phyloP scores from a whole-genome alignment of 169 alveolate genomes.

The Plasmodium cynomolgi region DNA sequence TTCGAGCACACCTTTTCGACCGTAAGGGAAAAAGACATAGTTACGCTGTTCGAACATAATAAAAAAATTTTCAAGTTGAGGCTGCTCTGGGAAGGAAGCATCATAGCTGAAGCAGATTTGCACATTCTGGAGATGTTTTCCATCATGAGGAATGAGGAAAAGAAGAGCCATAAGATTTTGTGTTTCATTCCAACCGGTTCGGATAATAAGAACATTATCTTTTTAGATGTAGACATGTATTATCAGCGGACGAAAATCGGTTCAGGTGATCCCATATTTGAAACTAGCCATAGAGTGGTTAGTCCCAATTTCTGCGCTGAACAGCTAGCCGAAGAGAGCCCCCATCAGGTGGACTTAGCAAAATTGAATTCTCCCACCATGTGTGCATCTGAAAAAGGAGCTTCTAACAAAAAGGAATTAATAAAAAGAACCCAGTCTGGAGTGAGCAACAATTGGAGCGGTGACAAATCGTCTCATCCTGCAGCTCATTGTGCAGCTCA shows the following conservation, averaged over 20 bases:
- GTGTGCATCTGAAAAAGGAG: background rate
- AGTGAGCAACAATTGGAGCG: background rate
- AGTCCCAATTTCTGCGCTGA: background rate
- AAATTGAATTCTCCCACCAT: background rate
- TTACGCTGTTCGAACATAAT: conserved; percentile 48
- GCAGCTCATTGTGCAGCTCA: no score
- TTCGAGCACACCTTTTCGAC: conserved; percentile 64
- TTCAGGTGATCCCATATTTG: conserved; percentile 15
- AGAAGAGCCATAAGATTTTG: conserved; percentile 43
- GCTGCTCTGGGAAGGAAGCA: background rate
- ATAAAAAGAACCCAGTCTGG: background rate
- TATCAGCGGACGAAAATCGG: conserved; percentile 20
- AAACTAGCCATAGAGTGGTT: conserved; percentile 15
- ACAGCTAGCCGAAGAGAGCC: background rate
- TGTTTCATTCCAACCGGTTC: conserved; percentile 19
- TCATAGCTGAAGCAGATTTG: conserved; percentile 45
- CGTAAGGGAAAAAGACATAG: conserved; percentile 49
- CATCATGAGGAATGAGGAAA: conserved; percentile 16
- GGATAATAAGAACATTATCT: conserved; percentile 11
- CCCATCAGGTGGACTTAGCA: background rate
- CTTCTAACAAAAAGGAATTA: background rate
- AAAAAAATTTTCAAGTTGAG: conserved; percentile 31
- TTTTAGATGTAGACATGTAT: conserved; percentile 64
- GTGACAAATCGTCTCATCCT: background rate
- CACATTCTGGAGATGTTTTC: conserved; percentile 71